phyloP scores from a whole-genome alignment of 1,284 basidiomycete species.

The Trametes versicolor region DNA sequence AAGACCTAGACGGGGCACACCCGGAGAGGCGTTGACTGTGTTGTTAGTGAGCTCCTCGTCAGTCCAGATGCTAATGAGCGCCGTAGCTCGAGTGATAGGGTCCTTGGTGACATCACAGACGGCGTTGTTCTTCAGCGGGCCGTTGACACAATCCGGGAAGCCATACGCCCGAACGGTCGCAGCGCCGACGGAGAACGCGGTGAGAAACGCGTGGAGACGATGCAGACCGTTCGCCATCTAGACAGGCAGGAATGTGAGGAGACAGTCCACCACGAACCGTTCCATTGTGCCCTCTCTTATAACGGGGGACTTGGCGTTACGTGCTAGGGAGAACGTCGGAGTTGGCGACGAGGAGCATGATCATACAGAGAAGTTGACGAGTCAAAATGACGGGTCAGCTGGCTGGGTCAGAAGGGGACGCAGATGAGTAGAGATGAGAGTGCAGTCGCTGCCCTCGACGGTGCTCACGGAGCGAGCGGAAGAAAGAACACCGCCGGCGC shows the following conservation, averaged over 20 bases:
- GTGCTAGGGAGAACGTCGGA: conserved; percentile 22
- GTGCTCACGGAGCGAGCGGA: conserved; percentile 21
- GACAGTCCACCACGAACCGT: conserved; percentile 1
- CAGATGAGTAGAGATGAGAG: no score
- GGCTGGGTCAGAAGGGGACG: conserved; percentile 27
- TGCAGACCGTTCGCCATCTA: conserved; percentile 29
- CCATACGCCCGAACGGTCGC: conserved; percentile 21
- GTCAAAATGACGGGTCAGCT: conserved; percentile 21
- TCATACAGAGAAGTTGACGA: conserved; percentile 1
- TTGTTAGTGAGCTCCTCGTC: conserved; percentile 60
- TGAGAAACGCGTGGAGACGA: conserved; percentile 23
- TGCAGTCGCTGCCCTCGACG: conserved; percentile 13
- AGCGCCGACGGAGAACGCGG: conserved; percentile 18
- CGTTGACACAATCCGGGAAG: conserved; percentile 59
- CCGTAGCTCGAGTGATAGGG: conserved; percentile 56
- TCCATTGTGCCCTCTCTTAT: conserved; percentile 12
- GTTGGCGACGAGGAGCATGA: conserved; percentile 4
- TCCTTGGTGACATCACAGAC: conserved; percentile 60
- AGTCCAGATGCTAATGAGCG: conserved; percentile 58
- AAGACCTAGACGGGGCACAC: conserved; percentile 60
- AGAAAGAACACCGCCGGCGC: conserved; percentile 8
- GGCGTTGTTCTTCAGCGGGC: conserved; percentile 54
- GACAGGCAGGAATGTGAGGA: conserved; percentile 17
- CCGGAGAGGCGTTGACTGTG: conserved; percentile 57
- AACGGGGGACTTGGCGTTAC: neutral